These are phyloP conservation scores for Sugiyamaella novakii DNA, from an alignment of 1,139 yeast species.

Conservation along the genomic window DNA sequence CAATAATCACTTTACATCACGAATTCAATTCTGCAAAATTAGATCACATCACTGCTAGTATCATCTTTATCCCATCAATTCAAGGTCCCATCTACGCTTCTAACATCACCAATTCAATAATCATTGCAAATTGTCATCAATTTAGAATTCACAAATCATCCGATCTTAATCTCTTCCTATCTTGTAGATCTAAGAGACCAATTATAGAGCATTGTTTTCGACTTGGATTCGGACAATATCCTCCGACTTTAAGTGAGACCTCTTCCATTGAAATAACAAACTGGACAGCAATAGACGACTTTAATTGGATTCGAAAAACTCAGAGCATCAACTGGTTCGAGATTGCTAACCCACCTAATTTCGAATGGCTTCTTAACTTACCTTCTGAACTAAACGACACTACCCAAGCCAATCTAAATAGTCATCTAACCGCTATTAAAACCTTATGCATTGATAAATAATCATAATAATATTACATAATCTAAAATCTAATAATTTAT, in stretches of 20 bases:
- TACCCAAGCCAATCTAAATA: neutral
- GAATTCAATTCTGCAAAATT: slow-evolving; percentile 25
- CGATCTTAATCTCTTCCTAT: slow-evolving; percentile 28
- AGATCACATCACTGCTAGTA: slow-evolving; percentile 28
- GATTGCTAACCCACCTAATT: slow-evolving; percentile 5
- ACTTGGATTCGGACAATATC: slow-evolving; percentile 32
- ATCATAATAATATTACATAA: slow-evolving; percentile 14
- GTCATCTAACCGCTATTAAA: slow-evolving; percentile 5
- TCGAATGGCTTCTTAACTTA: slow-evolving; percentile 8
- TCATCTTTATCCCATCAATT: slow-evolving; percentile 28
- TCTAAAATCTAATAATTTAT: neutral
- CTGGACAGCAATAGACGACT: slow-evolving; percentile 37
- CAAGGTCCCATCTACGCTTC: slow-evolving; percentile 36
- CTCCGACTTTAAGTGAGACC: slow-evolving; percentile 16
- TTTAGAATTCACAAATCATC: slow-evolving; percentile 38
- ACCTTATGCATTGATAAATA: slow-evolving; percentile 13
- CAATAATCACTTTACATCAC: slow-evolving; percentile 18
- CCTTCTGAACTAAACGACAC: neutral
- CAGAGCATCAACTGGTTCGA: slow-evolving; percentile 32
- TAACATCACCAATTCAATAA: slow-evolving; percentile 25
- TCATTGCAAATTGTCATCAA: slow-evolving; percentile 37
- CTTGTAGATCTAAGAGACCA: slow-evolving; percentile 37
- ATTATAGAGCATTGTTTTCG: slow-evolving; percentile 36
- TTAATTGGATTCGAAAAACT: slow-evolving; percentile 35
- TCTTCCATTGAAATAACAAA: slow-evolving; percentile 1